A percentile compares a stretch with the other conserved stretches of the same genome.
These are phyloP conservation scores for Exidia glandulosa DNA, from an alignment of 768 basidiomycete genomes.

Conservation along the genomic window DNA sequence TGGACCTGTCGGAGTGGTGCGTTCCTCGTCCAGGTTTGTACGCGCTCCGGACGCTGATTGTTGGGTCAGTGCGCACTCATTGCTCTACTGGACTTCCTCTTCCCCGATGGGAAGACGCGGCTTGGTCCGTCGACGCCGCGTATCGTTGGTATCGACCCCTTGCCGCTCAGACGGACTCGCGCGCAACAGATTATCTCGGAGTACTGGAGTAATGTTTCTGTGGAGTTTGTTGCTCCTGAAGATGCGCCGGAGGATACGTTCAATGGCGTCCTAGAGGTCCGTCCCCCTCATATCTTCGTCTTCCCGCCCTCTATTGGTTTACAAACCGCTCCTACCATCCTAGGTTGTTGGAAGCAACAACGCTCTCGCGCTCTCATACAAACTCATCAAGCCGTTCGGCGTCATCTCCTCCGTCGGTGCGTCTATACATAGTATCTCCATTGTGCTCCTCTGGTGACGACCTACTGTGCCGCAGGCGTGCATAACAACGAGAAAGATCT, in stretches of 20 bases:
- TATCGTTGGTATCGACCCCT: constrained; percentile 54
- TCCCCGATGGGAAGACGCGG: constrained; percentile 33
- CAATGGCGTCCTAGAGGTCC: constrained; percentile 57
- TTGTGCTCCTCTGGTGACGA: constrained; percentile 11
- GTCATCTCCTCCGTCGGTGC: constrained; percentile 67
- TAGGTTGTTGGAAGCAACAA: constrained; percentile 62
- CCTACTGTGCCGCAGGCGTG: constrained; percentile 7
- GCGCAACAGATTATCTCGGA: background rate
- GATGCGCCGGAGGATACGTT: constrained; percentile 28
- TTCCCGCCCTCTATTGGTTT: background rate
- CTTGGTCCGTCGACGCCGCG: constrained; percentile 29
- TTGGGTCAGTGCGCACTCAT: constrained; percentile 43
- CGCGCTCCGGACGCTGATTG: too few relatives aligned
- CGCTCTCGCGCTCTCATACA: constrained; percentile 54
- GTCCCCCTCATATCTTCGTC: constrained; percentile 3
- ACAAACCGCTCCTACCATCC: background rate
- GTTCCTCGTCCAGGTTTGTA: too few relatives aligned
- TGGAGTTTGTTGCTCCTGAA: constrained; percentile 1
- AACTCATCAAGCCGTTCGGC: constrained; percentile 66
- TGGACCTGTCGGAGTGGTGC: constrained; percentile 65
- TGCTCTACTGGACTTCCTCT: constrained; percentile 41
- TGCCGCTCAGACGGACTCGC: background rate
- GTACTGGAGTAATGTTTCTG: background rate
- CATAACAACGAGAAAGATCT: constrained; percentile 7
- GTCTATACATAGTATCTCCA: constrained; percentile 23